phyloP scores from a whole-genome alignment of 306 rosid genomes.

The Rubus parviflorus region DNA sequence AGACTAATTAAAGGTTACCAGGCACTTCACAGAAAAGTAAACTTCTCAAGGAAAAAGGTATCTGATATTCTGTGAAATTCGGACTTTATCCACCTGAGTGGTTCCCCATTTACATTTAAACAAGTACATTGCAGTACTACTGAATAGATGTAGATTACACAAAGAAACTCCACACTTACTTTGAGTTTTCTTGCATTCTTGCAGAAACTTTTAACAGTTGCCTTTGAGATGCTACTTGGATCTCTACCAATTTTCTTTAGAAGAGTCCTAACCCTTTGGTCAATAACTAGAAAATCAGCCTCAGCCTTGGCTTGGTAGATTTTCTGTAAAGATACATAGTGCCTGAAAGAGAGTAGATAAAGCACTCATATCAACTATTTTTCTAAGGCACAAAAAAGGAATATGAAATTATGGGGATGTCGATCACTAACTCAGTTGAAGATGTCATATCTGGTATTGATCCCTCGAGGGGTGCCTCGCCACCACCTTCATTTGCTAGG shows the following conservation, averaged over 20 bases:
- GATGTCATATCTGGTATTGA: slow-evolving; percentile 99
- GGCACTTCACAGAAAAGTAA: not conserved
- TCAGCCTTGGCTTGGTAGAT: slow-evolving; percentile 93
- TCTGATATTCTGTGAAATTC: not conserved
- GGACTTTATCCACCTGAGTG: not conserved
- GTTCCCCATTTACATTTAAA: not conserved
- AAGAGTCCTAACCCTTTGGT: slow-evolving; percentile 55
- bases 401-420: slow-evolving; percentile 22
- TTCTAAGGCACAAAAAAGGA: slow-evolving; percentile 15
- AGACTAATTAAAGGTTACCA: not conserved
- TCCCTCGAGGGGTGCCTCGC: slow-evolving; percentile 94
- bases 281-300: slow-evolving; percentile 80
- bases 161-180: slow-evolving; percentile 48
- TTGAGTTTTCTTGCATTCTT: slow-evolving; percentile 92
- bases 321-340: slow-evolving; percentile 79
- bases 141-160: slow-evolving; percentile 4
- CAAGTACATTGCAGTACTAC: not conserved
- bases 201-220: slow-evolving; percentile 77
- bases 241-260: slow-evolving; percentile 85
- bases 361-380: slow-evolving; percentile 28
- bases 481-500: slow-evolving; percentile 82
- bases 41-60: not conserved
- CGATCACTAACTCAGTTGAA: slow-evolving; percentile 76
- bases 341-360: slow-evolving; percentile 53
- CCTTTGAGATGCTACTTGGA: slow-evolving; percentile 72